These are phyloP conservation scores for Sclerotinia nivalis DNA, from an alignment of 2,329 filamentous ascomycete species.

Conservation along the genomic window DNA sequence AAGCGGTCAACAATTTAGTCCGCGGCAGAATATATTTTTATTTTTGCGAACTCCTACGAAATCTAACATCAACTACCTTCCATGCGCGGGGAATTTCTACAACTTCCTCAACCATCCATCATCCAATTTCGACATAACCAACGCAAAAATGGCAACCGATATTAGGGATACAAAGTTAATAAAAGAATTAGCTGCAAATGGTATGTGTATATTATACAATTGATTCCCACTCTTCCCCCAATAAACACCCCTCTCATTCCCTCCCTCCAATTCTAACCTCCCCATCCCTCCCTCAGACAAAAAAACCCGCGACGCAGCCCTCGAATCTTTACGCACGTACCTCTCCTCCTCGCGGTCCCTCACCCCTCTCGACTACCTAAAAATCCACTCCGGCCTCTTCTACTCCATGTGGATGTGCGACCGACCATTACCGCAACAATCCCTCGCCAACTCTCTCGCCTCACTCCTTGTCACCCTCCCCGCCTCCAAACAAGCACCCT, in stretches of 20 bases:
- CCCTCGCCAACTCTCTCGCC: slow-evolving; percentile 76
- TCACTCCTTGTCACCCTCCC: slow-evolving; percentile 64
- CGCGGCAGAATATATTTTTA: slow-evolving; percentile 16
- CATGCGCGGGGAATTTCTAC: not conserved
- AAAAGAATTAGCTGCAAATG: slow-evolving; percentile 43
- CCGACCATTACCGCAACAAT: slow-evolving; percentile 82
- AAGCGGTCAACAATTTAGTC: not conserved
- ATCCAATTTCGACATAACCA: too few species aligned
- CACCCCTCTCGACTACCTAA: slow-evolving; percentile 70
- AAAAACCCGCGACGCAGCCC: slow-evolving; percentile 72
- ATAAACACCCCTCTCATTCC: not conserved
- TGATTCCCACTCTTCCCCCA: not conserved
- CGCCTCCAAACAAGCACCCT: slow-evolving; percentile 45
- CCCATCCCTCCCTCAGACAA: slow-evolving; percentile 57
- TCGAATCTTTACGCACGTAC: slow-evolving; percentile 75
- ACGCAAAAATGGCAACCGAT: slow-evolving; percentile 33
- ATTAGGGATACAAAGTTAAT: slow-evolving; percentile 42
- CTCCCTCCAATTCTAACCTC: not conserved
- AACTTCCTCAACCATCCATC: too few species aligned
- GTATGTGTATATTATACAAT: slow-evolving; percentile 29
- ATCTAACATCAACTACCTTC: not conserved
- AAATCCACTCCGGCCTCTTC: slow-evolving; percentile 94
- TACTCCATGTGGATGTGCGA: slow-evolving; percentile 95
- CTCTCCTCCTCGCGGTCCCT: slow-evolving; percentile 63
- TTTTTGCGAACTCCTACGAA: slow-evolving; percentile 7